These are phyloP conservation scores for Leptographium galeiforme DNA, from an alignment of 2,329 filamentous ascomycete genomes.

Conservation along the genomic window DNA sequence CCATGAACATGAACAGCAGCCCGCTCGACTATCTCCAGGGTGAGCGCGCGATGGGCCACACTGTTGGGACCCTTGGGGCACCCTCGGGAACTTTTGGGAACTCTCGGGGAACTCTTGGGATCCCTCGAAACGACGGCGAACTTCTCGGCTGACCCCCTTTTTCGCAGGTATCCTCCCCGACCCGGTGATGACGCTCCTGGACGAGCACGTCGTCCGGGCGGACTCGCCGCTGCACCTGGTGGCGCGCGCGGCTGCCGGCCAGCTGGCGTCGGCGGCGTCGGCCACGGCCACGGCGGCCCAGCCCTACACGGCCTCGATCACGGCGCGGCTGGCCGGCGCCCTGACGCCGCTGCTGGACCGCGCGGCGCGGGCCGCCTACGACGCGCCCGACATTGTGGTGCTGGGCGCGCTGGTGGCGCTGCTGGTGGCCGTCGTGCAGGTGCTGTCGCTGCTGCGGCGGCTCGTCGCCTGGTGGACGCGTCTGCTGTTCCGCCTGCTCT, in stretches of 20 bases:
- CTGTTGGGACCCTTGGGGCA: no score
- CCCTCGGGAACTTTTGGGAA: no score
- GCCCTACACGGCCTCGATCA: slow-evolving; percentile 22
- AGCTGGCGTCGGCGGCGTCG: slow-evolving; percentile 17
- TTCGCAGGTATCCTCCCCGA: slow-evolving; percentile 21
- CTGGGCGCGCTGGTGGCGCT: slow-evolving; percentile 36
- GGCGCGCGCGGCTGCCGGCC: slow-evolving; percentile 19
- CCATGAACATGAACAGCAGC: neutral
- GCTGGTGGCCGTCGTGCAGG: slow-evolving; percentile 46
- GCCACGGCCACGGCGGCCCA: slow-evolving; percentile 27
- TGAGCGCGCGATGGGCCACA: neutral
- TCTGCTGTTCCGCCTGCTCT: slow-evolving; percentile 46
- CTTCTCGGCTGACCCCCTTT: neutral
- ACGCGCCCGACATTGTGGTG: slow-evolving; percentile 28
- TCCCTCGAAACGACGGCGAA: no score
- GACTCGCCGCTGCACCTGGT: slow-evolving; percentile 29
- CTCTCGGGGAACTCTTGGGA: no score
- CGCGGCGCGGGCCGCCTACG: slow-evolving; percentile 21
- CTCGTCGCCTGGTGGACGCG: slow-evolving; percentile 65
- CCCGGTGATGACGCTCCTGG: slow-evolving; percentile 29
- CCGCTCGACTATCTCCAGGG: neutral
- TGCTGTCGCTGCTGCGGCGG: slow-evolving; percentile 58
- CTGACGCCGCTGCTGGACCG: slow-evolving; percentile 30
- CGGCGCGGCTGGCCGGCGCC: neutral
- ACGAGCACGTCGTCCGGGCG: slow-evolving; percentile 34